A percentile compares a stretch with the other conserved stretches of the same genome.
Conservation (phyloP, 176 grass and related monocot genomes). For the Cocos nucifera region DNA sequence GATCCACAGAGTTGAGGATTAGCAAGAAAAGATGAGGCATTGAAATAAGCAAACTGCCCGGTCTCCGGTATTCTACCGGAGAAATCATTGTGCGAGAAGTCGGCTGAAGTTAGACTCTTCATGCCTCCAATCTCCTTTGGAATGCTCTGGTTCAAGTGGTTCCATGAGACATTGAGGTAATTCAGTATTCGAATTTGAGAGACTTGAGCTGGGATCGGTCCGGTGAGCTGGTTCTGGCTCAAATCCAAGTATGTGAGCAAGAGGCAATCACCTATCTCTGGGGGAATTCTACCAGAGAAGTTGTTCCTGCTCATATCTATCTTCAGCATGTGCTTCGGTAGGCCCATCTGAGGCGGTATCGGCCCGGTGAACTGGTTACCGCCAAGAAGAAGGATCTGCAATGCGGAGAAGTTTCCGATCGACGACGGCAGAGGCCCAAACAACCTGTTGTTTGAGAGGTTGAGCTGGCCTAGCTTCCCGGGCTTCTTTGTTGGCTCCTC, state of each 20-base stretch:
- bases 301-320: constrained; percentile 70
- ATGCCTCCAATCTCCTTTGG: constrained; percentile 55
- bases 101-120: constrained; percentile 60
- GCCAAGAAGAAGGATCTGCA: constrained; percentile 54
- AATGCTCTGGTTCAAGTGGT: constrained; percentile 35
- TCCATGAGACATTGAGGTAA: constrained; percentile 81
- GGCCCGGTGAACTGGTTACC: constrained; percentile 37
- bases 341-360: constrained; percentile 44
- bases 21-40: constrained; percentile 42
- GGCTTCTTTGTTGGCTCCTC: constrained; percentile 14
- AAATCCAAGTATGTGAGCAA: constrained; percentile 70
- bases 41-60: constrained; percentile 70
- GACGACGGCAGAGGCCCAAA: constrained; percentile 39
- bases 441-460: constrained; percentile 68
- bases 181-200: constrained; percentile 48
- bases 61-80: constrained; percentile 46
- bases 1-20: constrained; percentile 51
- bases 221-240: constrained; percentile 47
- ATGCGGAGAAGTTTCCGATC: constrained; percentile 45
- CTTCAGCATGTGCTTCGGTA: constrained; percentile 44
- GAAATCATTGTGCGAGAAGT: constrained; percentile 70
- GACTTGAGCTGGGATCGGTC: constrained; percentile 33
- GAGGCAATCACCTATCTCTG: constrained; percentile 43
- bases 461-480: constrained; percentile 29
- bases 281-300: constrained; percentile 40